Percentiles rank a stretch among this genome's conserved stretches.
Evolutionary conservation across 495 filamentous ascomycete species (phyloP).

Genomic region (Coniosporium apollinis): DNA sequence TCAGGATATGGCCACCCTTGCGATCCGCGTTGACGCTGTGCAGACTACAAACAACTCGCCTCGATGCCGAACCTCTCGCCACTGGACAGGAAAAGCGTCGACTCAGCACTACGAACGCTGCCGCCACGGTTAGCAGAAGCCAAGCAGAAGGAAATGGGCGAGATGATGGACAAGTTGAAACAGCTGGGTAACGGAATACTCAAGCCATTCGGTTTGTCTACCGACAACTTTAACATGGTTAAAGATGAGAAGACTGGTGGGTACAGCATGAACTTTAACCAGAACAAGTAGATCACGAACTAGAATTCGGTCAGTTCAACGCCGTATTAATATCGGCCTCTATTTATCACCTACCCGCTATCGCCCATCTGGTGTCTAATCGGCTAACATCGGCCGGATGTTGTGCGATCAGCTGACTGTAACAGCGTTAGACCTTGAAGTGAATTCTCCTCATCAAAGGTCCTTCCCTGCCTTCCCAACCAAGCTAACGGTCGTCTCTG

Average conservation of each 20-base stretch:
- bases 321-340: too few species aligned
- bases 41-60: conserved; percentile 23
- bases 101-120: conserved; percentile 43
- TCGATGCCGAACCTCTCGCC: conserved; percentile 35
- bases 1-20: conserved; percentile 2
- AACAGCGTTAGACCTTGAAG: too few species aligned
- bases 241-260: conserved; percentile 80
- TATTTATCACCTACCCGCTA: too few species aligned
- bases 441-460: too few species aligned
- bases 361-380: too few species aligned
- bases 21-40: too few species aligned
- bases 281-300: conserved; percentile 10
- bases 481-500: too few species aligned
- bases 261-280: conserved; percentile 78
- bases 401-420: too few species aligned
- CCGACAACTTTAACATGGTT: conserved; percentile 82
- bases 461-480: too few species aligned
- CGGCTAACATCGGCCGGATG: too few species aligned
- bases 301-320: too few species aligned
- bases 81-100: conserved; percentile 49
- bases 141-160: conserved; percentile 69
- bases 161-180: conserved; percentile 96
- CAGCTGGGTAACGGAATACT: conserved; percentile 82
- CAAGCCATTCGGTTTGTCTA: conserved; percentile 83
- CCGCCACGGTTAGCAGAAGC: conserved; percentile 53